Evolutionary conservation across 164 flowering plant species (phyloP).

Genomic region (Annona cherimola): DNA sequence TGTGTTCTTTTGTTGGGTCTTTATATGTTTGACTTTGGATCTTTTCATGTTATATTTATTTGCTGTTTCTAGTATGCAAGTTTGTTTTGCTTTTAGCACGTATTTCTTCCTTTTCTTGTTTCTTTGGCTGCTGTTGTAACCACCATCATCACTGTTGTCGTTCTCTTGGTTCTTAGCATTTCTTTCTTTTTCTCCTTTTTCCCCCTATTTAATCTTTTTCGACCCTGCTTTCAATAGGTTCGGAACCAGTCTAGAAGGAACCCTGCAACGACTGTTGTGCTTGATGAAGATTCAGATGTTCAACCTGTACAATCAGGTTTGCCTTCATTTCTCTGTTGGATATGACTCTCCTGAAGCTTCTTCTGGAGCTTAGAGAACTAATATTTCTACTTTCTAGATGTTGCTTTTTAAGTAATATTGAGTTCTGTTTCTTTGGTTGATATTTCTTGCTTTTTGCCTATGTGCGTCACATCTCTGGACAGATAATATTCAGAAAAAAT

Average conservation of each 20-base stretch:
- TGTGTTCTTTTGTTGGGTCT: not conserved
- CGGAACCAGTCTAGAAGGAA: constrained; percentile 52
- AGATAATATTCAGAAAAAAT: not conserved
- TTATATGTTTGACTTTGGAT: not conserved
- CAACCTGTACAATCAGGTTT: constrained; percentile 15
- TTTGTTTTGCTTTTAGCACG: not conserved
- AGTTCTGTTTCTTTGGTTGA: not conserved
- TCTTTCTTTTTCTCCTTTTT: not conserved
- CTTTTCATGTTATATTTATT: not conserved
- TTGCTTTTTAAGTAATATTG: not conserved
- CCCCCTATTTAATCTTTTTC: not conserved
- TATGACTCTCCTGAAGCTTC: not conserved
- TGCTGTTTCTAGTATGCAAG: not conserved
- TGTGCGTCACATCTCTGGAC: not conserved
- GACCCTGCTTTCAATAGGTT: constrained; percentile 34
- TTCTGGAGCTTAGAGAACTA: not conserved
- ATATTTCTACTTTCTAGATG: not conserved
- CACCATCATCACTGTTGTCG: not conserved
- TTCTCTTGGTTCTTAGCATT: not conserved
- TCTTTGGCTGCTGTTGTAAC: not conserved
- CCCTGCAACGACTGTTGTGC: constrained; percentile 26
- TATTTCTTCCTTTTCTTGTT: not conserved
- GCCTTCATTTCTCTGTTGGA: not conserved
- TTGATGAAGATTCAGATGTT: constrained; percentile 41
- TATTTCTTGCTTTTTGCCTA: no score